Percentiles rank a stretch among this genome's conserved stretches.
phyloP scores from a whole-genome alignment of 805 yeast genomes.

The Myxozyma neglecta region DNA sequence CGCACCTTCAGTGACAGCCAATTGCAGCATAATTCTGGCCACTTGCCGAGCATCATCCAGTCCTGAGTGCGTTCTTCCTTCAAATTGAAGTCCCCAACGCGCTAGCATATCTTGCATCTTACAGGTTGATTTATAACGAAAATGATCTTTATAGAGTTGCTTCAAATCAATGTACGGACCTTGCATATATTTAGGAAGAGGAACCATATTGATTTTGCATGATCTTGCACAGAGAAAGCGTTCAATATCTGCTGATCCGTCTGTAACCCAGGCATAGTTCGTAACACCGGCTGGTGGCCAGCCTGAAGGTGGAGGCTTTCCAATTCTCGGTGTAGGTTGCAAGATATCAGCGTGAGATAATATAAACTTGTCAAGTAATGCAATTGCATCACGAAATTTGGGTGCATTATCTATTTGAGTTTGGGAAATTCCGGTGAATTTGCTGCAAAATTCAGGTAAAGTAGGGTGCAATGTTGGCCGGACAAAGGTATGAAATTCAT shows the following conservation, averaged over 20 bases:
- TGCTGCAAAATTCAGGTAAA: constrained; percentile 11
- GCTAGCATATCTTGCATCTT: constrained; percentile 24
- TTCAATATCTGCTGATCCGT: constrained; percentile 30
- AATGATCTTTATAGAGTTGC: constrained; percentile 5
- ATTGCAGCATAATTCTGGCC: constrained; percentile 4
- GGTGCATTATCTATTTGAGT: constrained; percentile 22
- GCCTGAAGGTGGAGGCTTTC: constrained; percentile 3
- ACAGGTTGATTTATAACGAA: neutral
- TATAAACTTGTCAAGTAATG: constrained; percentile 17
- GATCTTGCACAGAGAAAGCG: constrained; percentile 26
- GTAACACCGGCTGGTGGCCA: neutral
- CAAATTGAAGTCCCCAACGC: constrained; percentile 13
- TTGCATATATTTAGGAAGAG: constrained; percentile 19
- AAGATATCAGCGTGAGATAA: constrained; percentile 14
- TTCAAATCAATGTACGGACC: constrained; percentile 29
- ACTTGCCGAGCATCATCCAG: constrained; percentile 16
- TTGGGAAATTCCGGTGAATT: constrained; percentile 28
- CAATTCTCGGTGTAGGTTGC: constrained; percentile 7
- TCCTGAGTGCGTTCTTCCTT: constrained; percentile 8
- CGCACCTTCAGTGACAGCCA: neutral
- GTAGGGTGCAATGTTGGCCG: constrained; percentile 9
- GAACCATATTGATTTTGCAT: constrained; percentile 16
- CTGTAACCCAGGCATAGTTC: constrained; percentile 26
- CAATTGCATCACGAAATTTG: constrained; percentile 19
- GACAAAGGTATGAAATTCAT: constrained; percentile 31